These are phyloP conservation scores for Eutreptiella sp. DNA, from an alignment of 208 protist species.

Conservation along the genomic window DNA sequence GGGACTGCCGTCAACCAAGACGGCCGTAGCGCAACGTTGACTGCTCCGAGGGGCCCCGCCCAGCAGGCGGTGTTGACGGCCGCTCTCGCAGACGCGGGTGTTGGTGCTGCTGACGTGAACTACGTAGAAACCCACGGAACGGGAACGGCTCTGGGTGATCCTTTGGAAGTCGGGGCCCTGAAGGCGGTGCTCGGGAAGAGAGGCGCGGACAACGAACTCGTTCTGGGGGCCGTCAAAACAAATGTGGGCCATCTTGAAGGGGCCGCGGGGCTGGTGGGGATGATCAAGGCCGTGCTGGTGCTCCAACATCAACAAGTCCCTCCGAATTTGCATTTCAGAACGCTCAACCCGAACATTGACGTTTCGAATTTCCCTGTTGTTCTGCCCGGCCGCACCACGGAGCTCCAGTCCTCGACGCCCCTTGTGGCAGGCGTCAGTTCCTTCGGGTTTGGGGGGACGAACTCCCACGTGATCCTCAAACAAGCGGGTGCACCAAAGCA, in stretches of 20 bases:
- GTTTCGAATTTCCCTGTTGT: too few species aligned
- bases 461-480: slow-evolving; percentile 21
- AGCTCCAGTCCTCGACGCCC: too few species aligned
- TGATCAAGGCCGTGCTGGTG: slow-evolving; percentile 18
- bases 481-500: too few species aligned
- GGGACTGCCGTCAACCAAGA: slow-evolving; percentile 50
- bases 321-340: slow-evolving; percentile 20
- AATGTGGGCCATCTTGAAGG: slow-evolving; percentile 38
- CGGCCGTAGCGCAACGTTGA: slow-evolving; percentile 32
- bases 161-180: slow-evolving; percentile 40
- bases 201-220: background rate
- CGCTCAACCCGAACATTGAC: too few species aligned
- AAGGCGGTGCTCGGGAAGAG: slow-evolving; percentile 7
- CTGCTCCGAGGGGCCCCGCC: slow-evolving; percentile 34
- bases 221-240: slow-evolving; percentile 35
- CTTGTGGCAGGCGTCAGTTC: slow-evolving; percentile 24
- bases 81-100: slow-evolving; percentile 13
- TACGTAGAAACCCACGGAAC: slow-evolving; percentile 51
- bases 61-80: slow-evolving; percentile 34
- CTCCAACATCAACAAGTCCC: slow-evolving; percentile 12
- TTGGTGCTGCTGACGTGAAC: slow-evolving; percentile 29
- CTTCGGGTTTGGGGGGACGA: slow-evolving; percentile 36
- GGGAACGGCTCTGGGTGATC: slow-evolving; percentile 44
- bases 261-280: slow-evolving; percentile 35
- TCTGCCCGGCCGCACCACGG: too few species aligned